phyloP scores from a whole-genome alignment of 164 flowering plant species.

The Magnolia officinalis region DNA sequence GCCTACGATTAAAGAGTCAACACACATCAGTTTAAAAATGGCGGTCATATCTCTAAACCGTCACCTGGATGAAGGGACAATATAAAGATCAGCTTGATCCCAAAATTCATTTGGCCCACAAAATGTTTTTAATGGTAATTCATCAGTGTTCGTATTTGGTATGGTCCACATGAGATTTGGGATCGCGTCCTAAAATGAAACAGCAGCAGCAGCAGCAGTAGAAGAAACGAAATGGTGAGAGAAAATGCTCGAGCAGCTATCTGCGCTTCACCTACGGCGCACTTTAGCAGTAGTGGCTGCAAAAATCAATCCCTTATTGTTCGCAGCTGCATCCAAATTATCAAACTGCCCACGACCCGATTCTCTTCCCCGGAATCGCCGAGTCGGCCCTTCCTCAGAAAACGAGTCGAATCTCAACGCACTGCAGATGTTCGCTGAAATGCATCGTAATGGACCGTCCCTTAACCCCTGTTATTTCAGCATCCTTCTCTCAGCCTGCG shows the following conservation, averaged over 20 bases:
- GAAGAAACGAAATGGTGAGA: neutral
- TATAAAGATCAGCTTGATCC: no score
- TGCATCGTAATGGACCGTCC: neutral
- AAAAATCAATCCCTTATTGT: neutral
- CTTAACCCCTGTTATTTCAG: conserved; percentile 35
- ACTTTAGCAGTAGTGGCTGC: neutral
- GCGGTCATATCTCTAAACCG: no score
- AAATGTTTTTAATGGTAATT: no score
- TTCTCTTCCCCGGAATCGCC: neutral
- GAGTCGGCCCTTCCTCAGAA: neutral
- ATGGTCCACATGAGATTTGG: no score
- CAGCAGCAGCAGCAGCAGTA: neutral
- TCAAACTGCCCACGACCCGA: neutral
- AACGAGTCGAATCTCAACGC: neutral
- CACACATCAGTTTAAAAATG: no score
- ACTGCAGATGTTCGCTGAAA: neutral
- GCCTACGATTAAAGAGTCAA: no score
- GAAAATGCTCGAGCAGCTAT: neutral
- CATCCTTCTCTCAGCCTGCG: conserved; percentile 33
- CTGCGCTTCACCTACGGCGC: neutral
- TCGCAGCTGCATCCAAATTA: neutral
- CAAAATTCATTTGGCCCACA: no score
- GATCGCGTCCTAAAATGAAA: no score
- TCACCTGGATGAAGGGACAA: no score
- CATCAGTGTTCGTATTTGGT: no score